Percentiles rank a stretch among this genome's conserved stretches.
Conservation (phyloP, 2,329 filamentous ascomycete species). For the Leptodontidium sp. region DNA sequence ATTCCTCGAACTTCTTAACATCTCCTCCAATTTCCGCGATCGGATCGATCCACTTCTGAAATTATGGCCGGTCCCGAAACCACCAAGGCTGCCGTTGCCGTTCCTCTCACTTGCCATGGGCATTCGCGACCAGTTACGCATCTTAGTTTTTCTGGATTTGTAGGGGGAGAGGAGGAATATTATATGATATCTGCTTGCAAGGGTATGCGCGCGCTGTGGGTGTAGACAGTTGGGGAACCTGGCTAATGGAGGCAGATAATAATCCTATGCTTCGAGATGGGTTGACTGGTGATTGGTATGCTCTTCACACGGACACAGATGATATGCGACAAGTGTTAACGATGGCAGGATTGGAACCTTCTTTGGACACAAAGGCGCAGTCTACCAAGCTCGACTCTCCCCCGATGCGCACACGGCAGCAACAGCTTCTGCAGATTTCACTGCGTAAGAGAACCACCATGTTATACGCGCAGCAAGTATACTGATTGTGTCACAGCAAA, state of each 20-base stretch:
- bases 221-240: not conserved
- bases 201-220: constrained; percentile 51
- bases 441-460: constrained; percentile 67
- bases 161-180: constrained; percentile 68
- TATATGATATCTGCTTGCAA: constrained; percentile 80
- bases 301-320: constrained; percentile 24
- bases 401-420: constrained; percentile 88
- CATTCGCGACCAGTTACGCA: constrained; percentile 79
- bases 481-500: constrained; percentile 67
- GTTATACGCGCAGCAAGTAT: not conserved
- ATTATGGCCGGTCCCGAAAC: constrained; percentile 43
- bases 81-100: constrained; percentile 56
- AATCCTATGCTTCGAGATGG: constrained; percentile 99
- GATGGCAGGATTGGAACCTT: constrained; percentile 85
- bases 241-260: constrained; percentile 69
- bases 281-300: constrained; percentile 89
- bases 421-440: constrained; percentile 95
- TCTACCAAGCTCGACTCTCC: constrained; percentile 94
- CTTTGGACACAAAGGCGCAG: constrained; percentile 96
- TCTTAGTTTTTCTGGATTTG: constrained; percentile 73
- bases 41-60: constrained; percentile 18
- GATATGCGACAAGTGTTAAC: constrained; percentile 32
- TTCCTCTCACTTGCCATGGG: constrained; percentile 78
- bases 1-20: constrained; percentile 6
- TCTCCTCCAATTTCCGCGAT: constrained; percentile 4